A percentile compares a stretch with the other conserved stretches of the same genome.
phyloP scores from a whole-genome alignment of 768 basidiomycete genomes.

The Mycena amicta region DNA sequence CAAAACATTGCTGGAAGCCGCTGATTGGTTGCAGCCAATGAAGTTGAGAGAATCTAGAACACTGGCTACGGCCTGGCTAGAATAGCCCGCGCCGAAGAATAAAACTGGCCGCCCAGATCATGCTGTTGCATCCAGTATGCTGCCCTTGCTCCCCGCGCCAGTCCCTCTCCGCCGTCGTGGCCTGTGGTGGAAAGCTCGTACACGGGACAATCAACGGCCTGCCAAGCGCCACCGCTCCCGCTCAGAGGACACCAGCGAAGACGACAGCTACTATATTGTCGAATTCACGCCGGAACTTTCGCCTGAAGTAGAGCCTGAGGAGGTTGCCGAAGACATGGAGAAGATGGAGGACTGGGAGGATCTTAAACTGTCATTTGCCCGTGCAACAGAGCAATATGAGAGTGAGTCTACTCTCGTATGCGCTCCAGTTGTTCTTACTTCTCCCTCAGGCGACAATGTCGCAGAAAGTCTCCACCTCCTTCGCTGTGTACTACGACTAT shows the following conservation, averaged over 20 bases:
- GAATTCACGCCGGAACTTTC: constrained; percentile 9
- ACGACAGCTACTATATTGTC: constrained; percentile 17
- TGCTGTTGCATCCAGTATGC: neutral
- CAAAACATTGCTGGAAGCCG: neutral
- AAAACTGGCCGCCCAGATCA: neutral
- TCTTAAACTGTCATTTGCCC: constrained; percentile 62
- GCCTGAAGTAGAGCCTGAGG: constrained; percentile 11
- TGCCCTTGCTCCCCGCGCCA: neutral
- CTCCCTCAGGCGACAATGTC: constrained; percentile 43
- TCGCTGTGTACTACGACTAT: constrained; percentile 67
- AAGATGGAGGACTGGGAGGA: constrained; percentile 63
- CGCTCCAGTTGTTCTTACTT: constrained; percentile 2
- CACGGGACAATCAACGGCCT: neutral
- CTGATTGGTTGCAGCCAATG: neutral
- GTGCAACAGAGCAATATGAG: constrained; percentile 61
- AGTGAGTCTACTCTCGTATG: constrained; percentile 37
- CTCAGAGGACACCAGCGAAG: constrained; percentile 21
- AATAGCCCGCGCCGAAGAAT: neutral
- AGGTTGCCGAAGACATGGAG: neutral
- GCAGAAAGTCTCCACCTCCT: constrained; percentile 55
- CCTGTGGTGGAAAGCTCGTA: constrained; percentile 2
- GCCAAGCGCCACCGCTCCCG: constrained; percentile 16
- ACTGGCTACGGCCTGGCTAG: neutral
- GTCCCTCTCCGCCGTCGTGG: neutral
- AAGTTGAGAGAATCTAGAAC: neutral